These are phyloP conservation scores for Podospora conica DNA, from an alignment of 495 filamentous ascomycete species.

Conservation along the genomic window DNA sequence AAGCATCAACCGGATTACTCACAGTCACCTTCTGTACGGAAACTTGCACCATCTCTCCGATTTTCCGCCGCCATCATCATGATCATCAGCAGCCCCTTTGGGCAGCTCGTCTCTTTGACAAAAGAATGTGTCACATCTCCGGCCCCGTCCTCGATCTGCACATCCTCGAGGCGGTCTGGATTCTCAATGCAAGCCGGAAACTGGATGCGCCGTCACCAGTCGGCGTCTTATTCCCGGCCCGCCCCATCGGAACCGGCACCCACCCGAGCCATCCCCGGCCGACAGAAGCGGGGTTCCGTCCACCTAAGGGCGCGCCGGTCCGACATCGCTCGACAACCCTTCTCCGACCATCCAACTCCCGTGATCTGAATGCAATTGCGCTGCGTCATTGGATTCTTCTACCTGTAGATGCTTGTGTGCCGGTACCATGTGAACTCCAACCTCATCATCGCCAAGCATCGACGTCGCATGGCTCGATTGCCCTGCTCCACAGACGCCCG, in stretches of 20 bases:
- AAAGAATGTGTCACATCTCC: background rate
- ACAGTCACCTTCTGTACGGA: no score
- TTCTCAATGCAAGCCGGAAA: background rate
- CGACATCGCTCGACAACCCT: background rate
- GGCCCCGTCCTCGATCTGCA: background rate
- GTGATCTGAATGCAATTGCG: background rate
- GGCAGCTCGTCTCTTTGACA: background rate
- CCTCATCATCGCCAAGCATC: background rate
- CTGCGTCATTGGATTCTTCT: no score
- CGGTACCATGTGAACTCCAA: background rate
- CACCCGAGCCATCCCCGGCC: background rate
- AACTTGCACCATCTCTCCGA: background rate
- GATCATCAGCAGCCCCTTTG: background rate
- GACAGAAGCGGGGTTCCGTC: background rate
- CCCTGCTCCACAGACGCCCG: no score
- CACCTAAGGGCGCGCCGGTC: background rate
- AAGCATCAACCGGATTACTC: background rate
- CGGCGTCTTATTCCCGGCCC: background rate
- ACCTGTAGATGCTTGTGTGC: no score
- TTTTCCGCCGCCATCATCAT: background rate
- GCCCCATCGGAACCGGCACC: background rate
- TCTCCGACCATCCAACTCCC: background rate
- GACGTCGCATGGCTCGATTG: background rate
- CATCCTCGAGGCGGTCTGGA: background rate
- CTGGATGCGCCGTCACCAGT: background rate